Evolutionary conservation across 495 filamentous ascomycete species (phyloP).

Genomic region (Chaetomidium leptoderma): DNA sequence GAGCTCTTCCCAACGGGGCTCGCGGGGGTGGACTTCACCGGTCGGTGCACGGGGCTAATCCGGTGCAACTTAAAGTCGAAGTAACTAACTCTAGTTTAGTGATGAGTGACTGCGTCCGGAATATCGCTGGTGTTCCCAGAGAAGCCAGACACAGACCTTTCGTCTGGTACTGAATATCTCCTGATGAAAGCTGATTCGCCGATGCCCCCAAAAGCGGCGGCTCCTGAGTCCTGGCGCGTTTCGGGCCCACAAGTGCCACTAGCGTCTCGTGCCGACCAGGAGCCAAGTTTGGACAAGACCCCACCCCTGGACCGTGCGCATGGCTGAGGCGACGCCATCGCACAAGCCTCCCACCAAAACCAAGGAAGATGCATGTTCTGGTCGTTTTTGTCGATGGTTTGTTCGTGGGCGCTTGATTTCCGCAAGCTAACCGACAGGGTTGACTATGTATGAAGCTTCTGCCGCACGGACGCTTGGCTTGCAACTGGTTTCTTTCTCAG

Average conservation of each 20-base stretch:
- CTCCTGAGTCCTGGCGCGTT: not conserved
- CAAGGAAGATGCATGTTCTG: conserved; percentile 3
- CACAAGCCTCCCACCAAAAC: not conserved
- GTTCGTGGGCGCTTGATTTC: too few species aligned
- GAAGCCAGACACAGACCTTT: not conserved
- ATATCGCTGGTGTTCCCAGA: not conserved
- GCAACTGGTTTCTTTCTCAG: too few species aligned
- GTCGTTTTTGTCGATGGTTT: too few species aligned
- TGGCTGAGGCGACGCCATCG: not conserved
- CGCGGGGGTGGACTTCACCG: too few species aligned
- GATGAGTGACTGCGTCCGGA: not conserved
- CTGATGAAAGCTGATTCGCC: conserved; percentile 2
- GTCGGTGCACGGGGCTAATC: not conserved
- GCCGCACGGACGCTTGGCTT: too few species aligned
- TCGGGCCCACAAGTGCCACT: conserved; percentile 14
- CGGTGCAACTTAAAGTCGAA: not conserved
- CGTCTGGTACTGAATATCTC: not conserved
- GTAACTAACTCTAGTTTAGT: too few species aligned
- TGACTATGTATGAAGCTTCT: too few species aligned
- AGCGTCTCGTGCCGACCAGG: conserved; percentile 10
- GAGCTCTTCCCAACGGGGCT: not conserved
- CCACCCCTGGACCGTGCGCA: conserved; percentile 5
- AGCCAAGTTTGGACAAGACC: conserved; percentile 1
- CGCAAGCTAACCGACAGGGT: too few species aligned
- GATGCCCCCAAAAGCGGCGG: not conserved